Base-by-base conservation (phyloP, 2,329 filamentous ascomycete genomes). In the Penicillium sp. region DNA sequence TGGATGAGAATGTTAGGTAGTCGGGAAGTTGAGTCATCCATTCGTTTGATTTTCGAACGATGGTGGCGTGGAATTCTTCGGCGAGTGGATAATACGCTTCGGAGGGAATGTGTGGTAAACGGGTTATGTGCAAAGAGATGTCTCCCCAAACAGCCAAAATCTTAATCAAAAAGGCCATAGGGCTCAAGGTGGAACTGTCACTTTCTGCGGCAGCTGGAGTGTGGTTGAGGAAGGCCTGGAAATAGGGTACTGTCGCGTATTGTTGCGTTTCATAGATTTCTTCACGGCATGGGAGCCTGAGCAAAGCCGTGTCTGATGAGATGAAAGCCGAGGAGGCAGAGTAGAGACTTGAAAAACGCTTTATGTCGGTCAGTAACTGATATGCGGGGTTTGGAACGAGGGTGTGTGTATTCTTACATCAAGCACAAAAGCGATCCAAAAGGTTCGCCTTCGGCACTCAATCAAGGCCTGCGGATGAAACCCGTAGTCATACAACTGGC, bases 351-450 rank as follows among this genome's bases (percentile, higher is more conserved):
- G 83, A 84, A 56, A 87, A 82, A 44, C 86, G 81, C 74, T 80
- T 65, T 59, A 16, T 14, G 19, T 43, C 26, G n/a, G 57, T 63
- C 32, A 67, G 56, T 44, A 14, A 30, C 2, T 35, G 39, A 2
- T 7, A n/a, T 39, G 35, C 56, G 57, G 59, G 59, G 9, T 58
- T 62, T n/a, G 9, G 3, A 39, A 19, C 6, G 27, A 40, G 61
- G 65, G 60, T 63, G 38, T 35, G 16, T 3, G 16, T 27, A 47
- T 60, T 74, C 78, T 76, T 70, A 81, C 79, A 71, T 91, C 88
- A 69, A 89, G 80, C 61, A 90, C 74, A 61, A 86, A 89, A 47
- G 84, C 81, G 27, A 84, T 83, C 87, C 87, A 91, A 64, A 90
- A 87, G 0, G 86, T 90, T 52, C 88, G 79, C 59, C 87, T 80